phyloP scores from a whole-genome alignment of 2,329 filamentous ascomycete species.

The Hymenoscyphus fructigenus region DNA sequence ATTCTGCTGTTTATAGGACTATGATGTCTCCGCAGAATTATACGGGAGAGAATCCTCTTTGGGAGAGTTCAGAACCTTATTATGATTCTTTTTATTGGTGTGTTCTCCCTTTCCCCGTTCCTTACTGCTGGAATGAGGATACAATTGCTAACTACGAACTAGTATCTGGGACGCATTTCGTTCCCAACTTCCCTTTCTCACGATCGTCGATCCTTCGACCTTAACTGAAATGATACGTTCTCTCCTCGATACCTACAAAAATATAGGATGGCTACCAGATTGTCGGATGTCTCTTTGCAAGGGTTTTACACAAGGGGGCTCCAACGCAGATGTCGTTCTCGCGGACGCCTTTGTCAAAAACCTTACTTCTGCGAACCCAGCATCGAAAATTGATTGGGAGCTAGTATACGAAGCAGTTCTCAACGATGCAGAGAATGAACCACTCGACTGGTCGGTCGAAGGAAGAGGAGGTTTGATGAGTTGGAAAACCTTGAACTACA shows the following conservation, averaged over 20 bases:
- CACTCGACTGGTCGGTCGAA: constrained; percentile 67
- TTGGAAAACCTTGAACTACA: constrained; percentile 70
- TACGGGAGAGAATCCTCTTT: constrained; percentile 69
- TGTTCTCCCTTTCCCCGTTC: not conserved
- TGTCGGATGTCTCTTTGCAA: constrained; percentile 67
- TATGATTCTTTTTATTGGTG: constrained; percentile 69
- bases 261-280: constrained; percentile 49
- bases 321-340: constrained; percentile 70
- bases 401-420: constrained; percentile 68
- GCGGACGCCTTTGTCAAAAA: constrained; percentile 70
- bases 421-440: constrained; percentile 54
- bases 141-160: not conserved
- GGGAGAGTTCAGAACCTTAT: constrained; percentile 66
- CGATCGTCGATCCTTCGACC: constrained; percentile 63
- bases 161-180: constrained; percentile 74
- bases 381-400: constrained; percentile 62
- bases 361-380: constrained; percentile 38
- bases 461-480: constrained; percentile 69
- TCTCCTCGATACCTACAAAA: constrained; percentile 69
- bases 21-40: constrained; percentile 74
- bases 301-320: constrained; percentile 73
- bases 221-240: constrained; percentile 67
- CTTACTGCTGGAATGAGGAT: not conserved
- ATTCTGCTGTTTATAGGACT: constrained; percentile 67
- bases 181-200: constrained; percentile 67